Conservation (phyloP, 176 grass and related monocot genomes). For the Carex parvula region DNA sequence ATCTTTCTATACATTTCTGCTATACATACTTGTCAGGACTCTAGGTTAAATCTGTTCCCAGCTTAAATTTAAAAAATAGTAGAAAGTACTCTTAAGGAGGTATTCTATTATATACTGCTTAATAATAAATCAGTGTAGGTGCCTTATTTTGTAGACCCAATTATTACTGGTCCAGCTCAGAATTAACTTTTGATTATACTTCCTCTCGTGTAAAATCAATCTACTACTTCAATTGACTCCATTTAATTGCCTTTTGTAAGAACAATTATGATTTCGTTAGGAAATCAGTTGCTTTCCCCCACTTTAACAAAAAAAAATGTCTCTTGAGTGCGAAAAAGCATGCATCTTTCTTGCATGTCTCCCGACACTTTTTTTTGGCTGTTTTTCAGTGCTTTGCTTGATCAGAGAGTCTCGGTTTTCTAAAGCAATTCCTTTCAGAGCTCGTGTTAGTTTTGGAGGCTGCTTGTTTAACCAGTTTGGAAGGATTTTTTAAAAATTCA, state of each 20-base stretch:
- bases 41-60: background rate
- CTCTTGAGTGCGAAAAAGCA: background rate
- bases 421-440: background rate
- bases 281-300: too few relatives aligned
- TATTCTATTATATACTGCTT: background rate
- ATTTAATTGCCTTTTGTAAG: background rate
- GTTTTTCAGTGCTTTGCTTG: background rate
- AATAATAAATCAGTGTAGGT: background rate
- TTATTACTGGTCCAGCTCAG: background rate
- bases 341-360: background rate
- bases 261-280: too few relatives aligned
- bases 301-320: background rate
- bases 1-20: background rate
- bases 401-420: background rate
- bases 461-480: background rate
- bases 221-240: background rate
- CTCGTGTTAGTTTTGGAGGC: background rate
- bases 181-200: background rate
- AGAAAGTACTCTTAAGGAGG: background rate
- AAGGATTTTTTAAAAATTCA: background rate
- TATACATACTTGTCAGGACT: background rate
- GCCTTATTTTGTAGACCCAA: background rate
- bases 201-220: background rate
- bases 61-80: background rate
- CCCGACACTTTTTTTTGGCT: background rate